phyloP scores from a whole-genome alignment of 2,329 filamentous ascomycete species.

The Aspergillus fischeri region DNA sequence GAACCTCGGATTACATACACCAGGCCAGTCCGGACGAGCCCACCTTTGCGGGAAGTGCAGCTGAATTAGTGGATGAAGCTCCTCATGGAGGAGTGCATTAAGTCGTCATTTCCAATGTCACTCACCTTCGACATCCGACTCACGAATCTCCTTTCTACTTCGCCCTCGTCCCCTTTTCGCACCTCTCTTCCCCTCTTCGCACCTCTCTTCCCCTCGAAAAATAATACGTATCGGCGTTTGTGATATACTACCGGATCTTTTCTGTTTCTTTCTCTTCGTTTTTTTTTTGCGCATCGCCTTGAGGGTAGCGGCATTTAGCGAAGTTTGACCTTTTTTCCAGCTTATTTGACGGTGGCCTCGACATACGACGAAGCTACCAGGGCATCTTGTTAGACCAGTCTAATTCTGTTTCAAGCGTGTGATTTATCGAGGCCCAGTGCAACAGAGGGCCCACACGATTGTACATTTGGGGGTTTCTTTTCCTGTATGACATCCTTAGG shows the following conservation, averaged over 20 bases:
- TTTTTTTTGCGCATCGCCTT: neutral
- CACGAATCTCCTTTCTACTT: conserved; percentile 1
- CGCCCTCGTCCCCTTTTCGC: neutral
- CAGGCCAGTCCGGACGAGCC: conserved; percentile 35
- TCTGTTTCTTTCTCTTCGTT: neutral
- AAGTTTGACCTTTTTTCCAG: neutral
- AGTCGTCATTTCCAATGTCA: neutral
- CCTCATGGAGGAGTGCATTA: conserved; percentile 13
- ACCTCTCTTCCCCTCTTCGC: neutral
- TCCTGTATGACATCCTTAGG: conserved; percentile 15
- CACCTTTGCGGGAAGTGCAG: conserved; percentile 39
- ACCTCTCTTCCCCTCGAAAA: conserved; percentile 4
- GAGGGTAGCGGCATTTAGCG: neutral
- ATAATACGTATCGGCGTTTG: conserved; percentile 11
- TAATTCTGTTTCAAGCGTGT: neutral
- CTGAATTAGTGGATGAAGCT: conserved; percentile 41
- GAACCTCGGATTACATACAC: conserved; percentile 47
- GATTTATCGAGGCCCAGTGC: neutral
- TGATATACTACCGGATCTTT: conserved; percentile 10
- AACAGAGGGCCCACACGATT: conserved; percentile 1
- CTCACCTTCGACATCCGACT: neutral
- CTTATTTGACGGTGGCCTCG: neutral
- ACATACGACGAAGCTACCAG: neutral
- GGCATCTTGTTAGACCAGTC: neutral
- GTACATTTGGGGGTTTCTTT: conserved; percentile 15